Evolutionary conservation across 495 filamentous ascomycete species (phyloP).

Genomic region (Saxophila tyrrhenica): DNA sequence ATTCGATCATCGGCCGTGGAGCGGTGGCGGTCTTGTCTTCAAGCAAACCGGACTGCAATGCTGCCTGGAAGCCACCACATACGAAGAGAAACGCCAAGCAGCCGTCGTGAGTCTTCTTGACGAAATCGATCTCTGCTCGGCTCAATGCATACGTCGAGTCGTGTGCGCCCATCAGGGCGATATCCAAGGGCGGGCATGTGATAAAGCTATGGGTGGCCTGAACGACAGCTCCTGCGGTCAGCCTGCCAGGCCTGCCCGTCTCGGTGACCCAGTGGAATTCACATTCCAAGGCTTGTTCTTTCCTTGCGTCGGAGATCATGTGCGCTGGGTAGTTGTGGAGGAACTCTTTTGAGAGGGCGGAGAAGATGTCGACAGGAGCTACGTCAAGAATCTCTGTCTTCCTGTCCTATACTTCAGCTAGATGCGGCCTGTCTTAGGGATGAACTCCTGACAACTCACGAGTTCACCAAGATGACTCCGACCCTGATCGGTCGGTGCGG

Average conservation of each 20-base stretch:
- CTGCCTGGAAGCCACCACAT: conserved; percentile 42
- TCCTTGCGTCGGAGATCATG: background rate
- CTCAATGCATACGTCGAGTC: conserved; percentile 31
- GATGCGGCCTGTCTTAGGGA: background rate
- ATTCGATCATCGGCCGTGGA: conserved; percentile 38
- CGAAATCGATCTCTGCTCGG: conserved; percentile 34
- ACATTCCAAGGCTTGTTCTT: background rate
- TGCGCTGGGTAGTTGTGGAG: background rate
- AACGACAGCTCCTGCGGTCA: background rate
- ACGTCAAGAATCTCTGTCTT: conserved; percentile 8
- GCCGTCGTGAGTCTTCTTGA: conserved; percentile 32
- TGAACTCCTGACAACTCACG: background rate
- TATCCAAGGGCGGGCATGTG: conserved; percentile 23
- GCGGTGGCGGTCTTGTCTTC: conserved; percentile 39
- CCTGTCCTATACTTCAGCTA: background rate
- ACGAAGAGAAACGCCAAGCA: conserved; percentile 41
- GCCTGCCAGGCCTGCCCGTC: background rate
- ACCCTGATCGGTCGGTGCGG: background rate
- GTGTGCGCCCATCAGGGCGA: conserved; percentile 22
- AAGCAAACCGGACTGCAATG: conserved; percentile 40
- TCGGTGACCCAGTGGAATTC: background rate
- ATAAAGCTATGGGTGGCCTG: background rate
- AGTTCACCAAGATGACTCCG: background rate
- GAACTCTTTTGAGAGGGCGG: background rate
- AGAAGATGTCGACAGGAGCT: conserved; percentile 6